Evolutionary conservation across 2,329 filamentous ascomycete genomes (phyloP).

Genomic region (Didymella glomerata): DNA sequence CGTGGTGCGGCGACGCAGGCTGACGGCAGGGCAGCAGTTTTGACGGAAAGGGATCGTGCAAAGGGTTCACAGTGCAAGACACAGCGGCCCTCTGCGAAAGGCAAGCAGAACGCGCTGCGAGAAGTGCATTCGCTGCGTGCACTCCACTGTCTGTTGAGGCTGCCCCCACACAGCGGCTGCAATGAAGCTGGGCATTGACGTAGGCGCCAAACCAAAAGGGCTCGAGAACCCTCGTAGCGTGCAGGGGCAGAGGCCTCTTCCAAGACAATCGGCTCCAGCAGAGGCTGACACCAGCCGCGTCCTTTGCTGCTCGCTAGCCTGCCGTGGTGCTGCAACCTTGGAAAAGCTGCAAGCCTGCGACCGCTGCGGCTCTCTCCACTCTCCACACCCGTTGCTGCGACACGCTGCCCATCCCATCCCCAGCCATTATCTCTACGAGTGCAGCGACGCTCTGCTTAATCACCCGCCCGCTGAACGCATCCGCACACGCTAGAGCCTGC

Average conservation of each 20-base stretch:
- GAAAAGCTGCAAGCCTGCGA: constrained; percentile 13
- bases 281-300: constrained; percentile 20
- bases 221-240: constrained; percentile 5
- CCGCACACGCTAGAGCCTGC: constrained; percentile 10
- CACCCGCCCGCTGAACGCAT: constrained; percentile 3
- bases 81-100: background rate
- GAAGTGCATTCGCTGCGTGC: background rate
- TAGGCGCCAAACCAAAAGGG: constrained; percentile 4
- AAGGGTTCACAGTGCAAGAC: background rate
- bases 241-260: constrained; percentile 12
- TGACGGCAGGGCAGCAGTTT: background rate
- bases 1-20: constrained; percentile 6
- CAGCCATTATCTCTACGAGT: background rate
- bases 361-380: constrained; percentile 10
- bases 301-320: constrained; percentile 3
- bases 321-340: constrained; percentile 16
- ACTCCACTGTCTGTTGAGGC: constrained; percentile 6
- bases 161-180: background rate
- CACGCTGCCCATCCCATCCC: background rate
- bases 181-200: constrained; percentile 17
- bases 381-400: constrained; percentile 3
- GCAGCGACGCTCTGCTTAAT: background rate
- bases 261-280: constrained; percentile 16
- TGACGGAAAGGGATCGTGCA: background rate
- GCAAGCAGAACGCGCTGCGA: background rate